Percentiles rank a stretch among this genome's conserved stretches.
These are phyloP conservation scores for Calophaca sinica DNA, from an alignment of 306 rosid genomes.

Conservation along the genomic window DNA sequence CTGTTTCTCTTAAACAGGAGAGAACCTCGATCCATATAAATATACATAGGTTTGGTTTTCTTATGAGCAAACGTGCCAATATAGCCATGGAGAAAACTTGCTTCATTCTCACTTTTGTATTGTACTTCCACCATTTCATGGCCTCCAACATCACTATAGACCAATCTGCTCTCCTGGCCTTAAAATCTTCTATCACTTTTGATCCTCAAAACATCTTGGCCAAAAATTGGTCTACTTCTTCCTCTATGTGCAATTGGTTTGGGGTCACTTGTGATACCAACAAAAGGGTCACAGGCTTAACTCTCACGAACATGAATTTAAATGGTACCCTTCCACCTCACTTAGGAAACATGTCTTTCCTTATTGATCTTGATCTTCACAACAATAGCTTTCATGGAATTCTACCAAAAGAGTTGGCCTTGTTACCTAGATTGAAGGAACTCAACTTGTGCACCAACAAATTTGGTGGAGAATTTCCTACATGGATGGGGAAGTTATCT, in stretches of 20 bases:
- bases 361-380: constrained; percentile 33
- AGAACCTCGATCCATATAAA: no score
- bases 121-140: constrained; percentile 19
- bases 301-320: constrained; percentile 18
- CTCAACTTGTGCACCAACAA: constrained; percentile 15
- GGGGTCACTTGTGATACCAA: constrained; percentile 43
- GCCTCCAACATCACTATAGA: constrained; percentile 30
- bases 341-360: constrained; percentile 36
- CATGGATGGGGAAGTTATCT: constrained; percentile 19
- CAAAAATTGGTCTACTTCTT: constrained; percentile 41
- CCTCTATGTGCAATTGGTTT: constrained; percentile 37
- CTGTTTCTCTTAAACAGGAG: no score
- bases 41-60: not conserved
- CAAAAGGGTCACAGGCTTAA: constrained; percentile 24
- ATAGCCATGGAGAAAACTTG: constrained; percentile 21
- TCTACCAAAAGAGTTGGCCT: constrained; percentile 11
- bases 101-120: constrained; percentile 1
- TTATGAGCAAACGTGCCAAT: constrained; percentile 1
- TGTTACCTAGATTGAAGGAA: not conserved
- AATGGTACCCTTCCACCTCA: constrained; percentile 40
- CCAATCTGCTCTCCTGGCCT: constrained; percentile 35
- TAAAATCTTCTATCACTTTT: constrained; percentile 33
- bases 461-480: constrained; percentile 34
- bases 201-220: constrained; percentile 23
- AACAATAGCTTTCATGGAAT: constrained; percentile 21